Percentiles rank a stretch among this genome's conserved stretches.
Evolutionary conservation across 73 alveolate species (phyloP).

Genomic region (Blepharisma japonicum): DNA sequence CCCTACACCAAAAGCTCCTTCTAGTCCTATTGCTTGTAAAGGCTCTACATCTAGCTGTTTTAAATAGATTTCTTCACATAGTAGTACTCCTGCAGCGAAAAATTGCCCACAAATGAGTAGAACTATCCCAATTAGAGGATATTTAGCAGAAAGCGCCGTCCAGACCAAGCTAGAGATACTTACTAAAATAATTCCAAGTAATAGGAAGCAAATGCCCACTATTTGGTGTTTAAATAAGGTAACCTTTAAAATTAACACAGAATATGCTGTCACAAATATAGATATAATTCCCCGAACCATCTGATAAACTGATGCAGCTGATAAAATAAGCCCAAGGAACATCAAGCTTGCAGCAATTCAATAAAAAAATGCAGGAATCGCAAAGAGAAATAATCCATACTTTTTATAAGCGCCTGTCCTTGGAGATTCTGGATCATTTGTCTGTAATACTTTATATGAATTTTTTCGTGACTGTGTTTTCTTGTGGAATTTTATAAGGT

Average conservation of each 20-base stretch:
- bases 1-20: conserved; percentile 91
- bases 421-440: too few relatives aligned
- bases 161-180: conserved; percentile 63
- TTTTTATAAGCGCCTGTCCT: too few relatives aligned
- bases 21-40: conserved; percentile 89
- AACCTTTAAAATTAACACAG: conserved; percentile 73
- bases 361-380: conserved; percentile 59
- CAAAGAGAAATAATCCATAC: conserved; percentile 32
- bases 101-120: conserved; percentile 36
- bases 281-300: conserved; percentile 90
- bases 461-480: too few relatives aligned
- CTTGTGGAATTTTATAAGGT: too few relatives aligned
- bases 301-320: conserved; percentile 82
- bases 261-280: conserved; percentile 72
- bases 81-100: conserved; percentile 41
- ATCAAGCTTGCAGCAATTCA: conserved; percentile 44
- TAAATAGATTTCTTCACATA: conserved; percentile 69
- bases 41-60: conserved; percentile 82
- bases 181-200: conserved; percentile 77
- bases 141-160: conserved; percentile 34
- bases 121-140: conserved; percentile 32
- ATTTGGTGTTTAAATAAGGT: conserved; percentile 75
- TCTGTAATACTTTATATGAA: too few relatives aligned
- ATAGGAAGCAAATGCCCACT: conserved; percentile 63
- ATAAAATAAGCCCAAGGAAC: conserved; percentile 66